Conservation (phyloP, 345 rosid genomes). For the Salix dunnii region DNA sequence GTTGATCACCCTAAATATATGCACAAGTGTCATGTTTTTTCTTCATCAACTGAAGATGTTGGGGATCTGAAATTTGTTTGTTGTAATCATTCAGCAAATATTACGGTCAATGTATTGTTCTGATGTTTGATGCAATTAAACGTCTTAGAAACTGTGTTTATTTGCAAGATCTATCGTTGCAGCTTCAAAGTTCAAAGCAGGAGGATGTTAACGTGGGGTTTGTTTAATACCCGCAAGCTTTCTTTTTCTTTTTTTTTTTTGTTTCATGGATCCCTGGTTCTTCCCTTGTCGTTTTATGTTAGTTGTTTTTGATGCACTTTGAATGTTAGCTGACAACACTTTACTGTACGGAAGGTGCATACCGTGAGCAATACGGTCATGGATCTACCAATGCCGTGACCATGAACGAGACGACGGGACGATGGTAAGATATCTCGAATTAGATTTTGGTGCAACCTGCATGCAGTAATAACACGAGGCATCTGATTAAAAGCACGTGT, state of each 20-base stretch:
- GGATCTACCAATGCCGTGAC: background rate
- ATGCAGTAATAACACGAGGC: background rate
- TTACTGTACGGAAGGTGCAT: background rate
- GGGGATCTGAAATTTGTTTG: too few relatives aligned
- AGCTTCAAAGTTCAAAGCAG: background rate
- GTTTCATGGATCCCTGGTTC: background rate
- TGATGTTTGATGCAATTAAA: too few relatives aligned
- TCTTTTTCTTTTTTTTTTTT: accelerated
- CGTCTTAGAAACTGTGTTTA: too few relatives aligned
- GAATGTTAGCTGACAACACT: background rate
- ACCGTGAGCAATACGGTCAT: too few relatives aligned
- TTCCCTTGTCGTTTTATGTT: background rate
- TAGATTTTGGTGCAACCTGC: background rate
- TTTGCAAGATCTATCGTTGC: background rate
- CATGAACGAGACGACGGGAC: background rate
- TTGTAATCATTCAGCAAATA: too few relatives aligned
- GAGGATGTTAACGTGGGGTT: background rate
- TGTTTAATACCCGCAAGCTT: background rate
- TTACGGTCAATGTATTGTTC: too few relatives aligned
- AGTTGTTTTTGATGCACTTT: background rate
- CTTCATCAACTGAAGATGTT: too few relatives aligned
- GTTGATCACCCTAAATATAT: background rate
- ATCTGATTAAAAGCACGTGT: too few relatives aligned
- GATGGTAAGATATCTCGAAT: background rate
- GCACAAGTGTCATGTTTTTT: background rate